A percentile compares a stretch with the other conserved stretches of the same genome.
These are phyloP conservation scores for Rachicladosporium sp. DNA, from an alignment of 2,329 filamentous ascomycete genomes.

Conservation along the genomic window DNA sequence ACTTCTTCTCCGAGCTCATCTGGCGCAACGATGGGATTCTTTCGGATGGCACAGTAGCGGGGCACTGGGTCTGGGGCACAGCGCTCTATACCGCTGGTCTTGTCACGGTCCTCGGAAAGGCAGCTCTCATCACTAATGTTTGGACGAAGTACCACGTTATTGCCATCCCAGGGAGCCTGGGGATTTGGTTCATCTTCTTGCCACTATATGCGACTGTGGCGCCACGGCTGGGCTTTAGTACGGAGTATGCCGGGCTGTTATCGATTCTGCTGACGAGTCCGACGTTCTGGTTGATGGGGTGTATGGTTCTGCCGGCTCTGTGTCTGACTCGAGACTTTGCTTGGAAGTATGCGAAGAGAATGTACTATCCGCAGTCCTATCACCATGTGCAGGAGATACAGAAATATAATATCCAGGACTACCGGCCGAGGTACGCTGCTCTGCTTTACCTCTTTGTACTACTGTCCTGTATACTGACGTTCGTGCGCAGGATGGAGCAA, in stretches of 20 bases:
- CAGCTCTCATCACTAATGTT: conserved; percentile 85
- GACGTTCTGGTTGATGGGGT: conserved; percentile 81
- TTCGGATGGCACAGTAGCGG: conserved; percentile 66
- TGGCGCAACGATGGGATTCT: conserved; percentile 71
- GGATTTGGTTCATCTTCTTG: conserved; percentile 83
- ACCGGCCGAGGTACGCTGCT: conserved; percentile 65
- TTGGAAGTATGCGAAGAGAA: conserved; percentile 95
- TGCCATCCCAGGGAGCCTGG: conserved; percentile 85
- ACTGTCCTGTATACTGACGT: too few species aligned
- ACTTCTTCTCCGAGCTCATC: conserved; percentile 69
- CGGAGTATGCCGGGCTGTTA: conserved; percentile 75
- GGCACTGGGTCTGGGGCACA: conserved; percentile 97
- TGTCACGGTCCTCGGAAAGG: conserved; percentile 86
- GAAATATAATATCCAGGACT: conserved; percentile 99
- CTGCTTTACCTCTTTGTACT: too few species aligned
- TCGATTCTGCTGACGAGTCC: conserved; percentile 68
- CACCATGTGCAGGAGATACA: conserved; percentile 99
- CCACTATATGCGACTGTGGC: conserved; percentile 78
- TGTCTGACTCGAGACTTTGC: conserved; percentile 81
- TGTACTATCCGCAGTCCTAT: conserved; percentile 93
- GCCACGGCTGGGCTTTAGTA: conserved; percentile 67
- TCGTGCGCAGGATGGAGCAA: conserved; percentile 71
- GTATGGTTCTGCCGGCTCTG: conserved; percentile 59
- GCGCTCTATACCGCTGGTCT: conserved; percentile 91
- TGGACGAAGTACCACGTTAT: conserved; percentile 98